Evolutionary conservation across 1,139 yeast genomes (phyloP), one percentile per base, ranked within the genome.

Genomic region (Kurtzmaniella quercitrusa): DNA sequence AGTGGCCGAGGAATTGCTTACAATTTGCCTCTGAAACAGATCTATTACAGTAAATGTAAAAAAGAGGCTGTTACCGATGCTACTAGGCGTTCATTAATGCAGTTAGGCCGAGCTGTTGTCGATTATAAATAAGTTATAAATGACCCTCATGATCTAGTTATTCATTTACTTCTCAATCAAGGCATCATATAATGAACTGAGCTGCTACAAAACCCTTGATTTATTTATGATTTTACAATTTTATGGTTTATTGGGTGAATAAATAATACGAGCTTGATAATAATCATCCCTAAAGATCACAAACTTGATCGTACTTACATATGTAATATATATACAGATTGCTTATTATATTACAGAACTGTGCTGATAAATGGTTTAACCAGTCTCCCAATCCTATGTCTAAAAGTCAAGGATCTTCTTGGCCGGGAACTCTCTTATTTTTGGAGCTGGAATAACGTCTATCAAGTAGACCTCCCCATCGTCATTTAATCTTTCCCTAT

Each of bases 401-500:
- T 58, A 79, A 53, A 67, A 84, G 51, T 84, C 88, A 48, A 84
- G 66, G 1, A 80, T 69, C 21, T 68, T 68, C 54, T 71, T 71
- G 53, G 60, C 68, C 6, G 88, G 82, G 61, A 84, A 84, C 3
- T 75, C 83, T 34, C 66, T 67, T 43, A 86, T 74, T 16, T 52
- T 60, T 1, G 95, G 95, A 23, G 72, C 68, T 3, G 88, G 88
- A 35, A 84, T 83, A 58, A 81, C 89, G 6, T 86, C 87, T 38
- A 85, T 73, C 50, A 80, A 69, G 51, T 88, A 91, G 11, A 88
- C 76, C 50, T 85, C 83, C 2, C 98, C 98, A 49, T 88, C 80
- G 38, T 91, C 97, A 59, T 89, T 94, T 43, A 86, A 68, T 61
- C 98, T 78, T 63, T 88, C 95, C 52, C 96, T 76, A 55, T 89